These are phyloP conservation scores for Trichosphaerium sp. DNA, from an alignment of 78 protist genomes.

Conservation along the genomic window DNA sequence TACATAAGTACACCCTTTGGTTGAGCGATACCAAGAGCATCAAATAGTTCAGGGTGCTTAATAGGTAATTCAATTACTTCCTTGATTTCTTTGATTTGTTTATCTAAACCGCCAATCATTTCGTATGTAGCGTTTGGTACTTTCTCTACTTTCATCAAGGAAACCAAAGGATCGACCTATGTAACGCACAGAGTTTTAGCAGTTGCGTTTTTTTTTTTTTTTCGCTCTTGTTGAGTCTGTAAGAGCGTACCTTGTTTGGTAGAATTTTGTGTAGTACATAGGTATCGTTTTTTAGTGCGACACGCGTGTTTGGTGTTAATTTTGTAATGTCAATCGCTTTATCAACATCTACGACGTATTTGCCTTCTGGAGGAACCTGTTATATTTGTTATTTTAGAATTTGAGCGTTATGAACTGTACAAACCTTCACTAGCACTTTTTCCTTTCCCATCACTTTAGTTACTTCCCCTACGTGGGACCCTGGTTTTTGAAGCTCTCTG, in stretches of 20 bases:
- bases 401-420: background rate
- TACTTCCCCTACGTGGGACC: conserved; percentile 97
- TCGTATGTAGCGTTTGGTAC: conserved; percentile 98
- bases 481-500: conserved; percentile 79
- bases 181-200: background rate
- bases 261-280: conserved; percentile 90
- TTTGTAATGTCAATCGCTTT: conserved; percentile 64
- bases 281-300: conserved; percentile 82
- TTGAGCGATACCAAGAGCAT: conserved; percentile 94
- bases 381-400: background rate
- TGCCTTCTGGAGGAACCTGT: conserved; percentile 93
- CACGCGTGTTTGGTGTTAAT: conserved; percentile 75
- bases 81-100: conserved; percentile 98
- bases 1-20: conserved; percentile 87
- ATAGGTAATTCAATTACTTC: conserved; percentile 97
- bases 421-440: conserved; percentile 80
- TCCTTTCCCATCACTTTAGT: conserved; percentile 90
- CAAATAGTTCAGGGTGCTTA: conserved; percentile 99
- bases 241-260: conserved; percentile 67
- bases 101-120: conserved; percentile 97
- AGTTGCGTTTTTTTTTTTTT: background rate
- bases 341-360: conserved; percentile 94
- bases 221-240: background rate
- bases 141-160: conserved; percentile 96
- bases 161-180: conserved; percentile 88